These are phyloP conservation scores for Gaertneriomyces semiglobifer DNA, from an alignment of 192 early-diverging fungal genomes.

Conservation along the genomic window DNA sequence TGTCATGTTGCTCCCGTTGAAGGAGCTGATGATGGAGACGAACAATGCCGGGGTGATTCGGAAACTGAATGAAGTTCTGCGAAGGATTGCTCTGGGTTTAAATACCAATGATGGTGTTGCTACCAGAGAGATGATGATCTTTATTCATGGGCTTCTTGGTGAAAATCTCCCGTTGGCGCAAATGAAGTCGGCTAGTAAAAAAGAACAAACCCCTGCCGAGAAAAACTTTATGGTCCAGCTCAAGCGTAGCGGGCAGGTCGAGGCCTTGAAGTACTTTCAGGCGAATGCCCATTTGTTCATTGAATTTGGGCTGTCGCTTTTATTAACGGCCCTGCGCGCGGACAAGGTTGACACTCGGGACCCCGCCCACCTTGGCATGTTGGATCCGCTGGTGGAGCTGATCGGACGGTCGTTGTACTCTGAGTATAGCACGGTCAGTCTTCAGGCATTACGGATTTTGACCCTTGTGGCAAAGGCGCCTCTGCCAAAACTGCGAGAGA, in stretches of 20 bases:
- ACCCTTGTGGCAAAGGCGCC: slow-evolving; percentile 65
- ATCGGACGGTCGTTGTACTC: slow-evolving; percentile 84
- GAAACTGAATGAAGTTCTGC: slow-evolving; percentile 78
- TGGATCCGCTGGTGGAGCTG: slow-evolving; percentile 77
- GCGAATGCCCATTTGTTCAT: slow-evolving; percentile 89
- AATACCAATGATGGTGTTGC: slow-evolving; percentile 70
- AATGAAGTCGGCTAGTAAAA: slow-evolving; percentile 48
- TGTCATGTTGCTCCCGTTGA: slow-evolving; percentile 75
- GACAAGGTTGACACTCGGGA: slow-evolving; percentile 43
- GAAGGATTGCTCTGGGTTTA: slow-evolving; percentile 71
- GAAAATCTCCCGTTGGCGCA: slow-evolving; percentile 79
- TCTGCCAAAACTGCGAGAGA: slow-evolving; percentile 64
- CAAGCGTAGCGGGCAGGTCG: slow-evolving; percentile 54
- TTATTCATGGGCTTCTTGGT: slow-evolving; percentile 80
- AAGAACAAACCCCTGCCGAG: slow-evolving; percentile 54
- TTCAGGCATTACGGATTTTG: slow-evolving; percentile 71
- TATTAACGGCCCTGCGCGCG: slow-evolving; percentile 62
- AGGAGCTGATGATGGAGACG: slow-evolving; percentile 81
- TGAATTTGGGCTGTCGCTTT: slow-evolving; percentile 85
- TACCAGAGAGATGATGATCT: slow-evolving; percentile 66
- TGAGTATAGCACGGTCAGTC: slow-evolving; percentile 65
- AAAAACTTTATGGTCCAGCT: slow-evolving; percentile 68
- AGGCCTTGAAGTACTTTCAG: slow-evolving; percentile 71
- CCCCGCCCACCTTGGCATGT: slow-evolving; percentile 59
- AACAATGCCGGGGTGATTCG: slow-evolving; percentile 69